These are phyloP conservation scores for Flaveria brownii DNA, from an alignment of 129 eudicot genomes.

Conservation along the genomic window DNA sequence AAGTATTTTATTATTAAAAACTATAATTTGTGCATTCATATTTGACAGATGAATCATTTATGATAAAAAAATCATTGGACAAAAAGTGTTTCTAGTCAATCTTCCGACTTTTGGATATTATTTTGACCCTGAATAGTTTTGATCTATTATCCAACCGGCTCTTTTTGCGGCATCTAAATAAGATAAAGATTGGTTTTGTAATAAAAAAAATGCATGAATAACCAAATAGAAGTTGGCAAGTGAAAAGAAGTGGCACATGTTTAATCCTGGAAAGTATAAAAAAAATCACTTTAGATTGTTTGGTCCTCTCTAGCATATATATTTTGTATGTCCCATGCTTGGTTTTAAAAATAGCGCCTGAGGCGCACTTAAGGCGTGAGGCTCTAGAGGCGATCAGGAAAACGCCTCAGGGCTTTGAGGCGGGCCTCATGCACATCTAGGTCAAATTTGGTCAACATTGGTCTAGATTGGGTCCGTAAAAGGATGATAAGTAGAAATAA, in stretches of 20 bases:
- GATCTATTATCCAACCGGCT: background rate
- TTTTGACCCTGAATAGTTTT: background rate
- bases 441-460: too few relatives aligned
- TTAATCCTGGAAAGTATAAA: background rate
- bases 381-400: too few relatives aligned
- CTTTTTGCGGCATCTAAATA: background rate
- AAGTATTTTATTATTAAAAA: background rate
- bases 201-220: background rate
- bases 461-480: too few relatives aligned
- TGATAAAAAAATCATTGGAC: background rate
- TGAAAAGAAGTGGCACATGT: constrained; percentile 1
- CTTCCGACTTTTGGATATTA: background rate
- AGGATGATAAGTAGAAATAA: too few relatives aligned
- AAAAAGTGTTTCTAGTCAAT: background rate
- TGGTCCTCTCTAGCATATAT: background rate
- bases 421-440: too few relatives aligned
- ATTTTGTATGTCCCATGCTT: background rate
- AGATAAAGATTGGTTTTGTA: background rate
- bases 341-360: too few relatives aligned
- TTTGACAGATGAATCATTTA: background rate
- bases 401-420: too few relatives aligned
- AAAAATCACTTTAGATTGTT: background rate
- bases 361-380: too few relatives aligned
- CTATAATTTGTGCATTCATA: background rate
- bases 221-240: background rate